These are phyloP conservation scores for Heliamphora pulchella DNA, from an alignment of 179 eudicot genomes.

Conservation along the genomic window DNA sequence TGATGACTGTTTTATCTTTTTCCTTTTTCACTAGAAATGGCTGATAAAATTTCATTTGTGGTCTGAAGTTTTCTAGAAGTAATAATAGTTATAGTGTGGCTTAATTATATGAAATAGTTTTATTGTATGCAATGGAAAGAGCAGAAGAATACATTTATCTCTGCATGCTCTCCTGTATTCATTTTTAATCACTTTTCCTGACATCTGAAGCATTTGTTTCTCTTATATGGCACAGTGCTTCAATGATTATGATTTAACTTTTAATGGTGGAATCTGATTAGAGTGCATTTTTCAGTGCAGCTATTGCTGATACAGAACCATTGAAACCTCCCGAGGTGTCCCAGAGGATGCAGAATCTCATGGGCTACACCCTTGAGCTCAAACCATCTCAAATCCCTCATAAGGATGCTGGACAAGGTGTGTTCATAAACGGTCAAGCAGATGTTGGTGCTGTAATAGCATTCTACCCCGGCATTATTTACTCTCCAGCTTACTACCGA, in stretches of 20 bases:
- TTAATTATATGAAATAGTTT: not conserved
- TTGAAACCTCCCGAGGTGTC: conserved; percentile 51
- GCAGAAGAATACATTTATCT: not conserved
- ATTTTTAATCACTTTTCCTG: not conserved
- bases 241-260: not conserved
- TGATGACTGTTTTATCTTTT: too few species aligned
- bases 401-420: conserved; percentile 84
- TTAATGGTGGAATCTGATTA: conserved; percentile 26
- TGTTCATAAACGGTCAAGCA: conserved; percentile 76
- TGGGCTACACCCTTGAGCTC: conserved; percentile 69
- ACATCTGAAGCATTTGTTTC: not conserved
- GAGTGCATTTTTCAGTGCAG: conserved; percentile 46
- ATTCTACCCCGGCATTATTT: conserved; percentile 81
- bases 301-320: conserved; percentile 58
- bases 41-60: not conserved
- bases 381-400: conserved; percentile 72
- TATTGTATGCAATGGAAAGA: not conserved
- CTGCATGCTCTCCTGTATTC: not conserved
- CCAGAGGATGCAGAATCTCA: conserved; percentile 49
- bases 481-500: conserved; percentile 85
- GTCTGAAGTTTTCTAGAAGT: not conserved
- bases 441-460: conserved; percentile 85
- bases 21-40: not conserved
- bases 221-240: not conserved
- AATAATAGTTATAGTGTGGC: too few species aligned